phyloP scores from a whole-genome alignment of 345 rosid species.

The Eucalyptus regnans region DNA sequence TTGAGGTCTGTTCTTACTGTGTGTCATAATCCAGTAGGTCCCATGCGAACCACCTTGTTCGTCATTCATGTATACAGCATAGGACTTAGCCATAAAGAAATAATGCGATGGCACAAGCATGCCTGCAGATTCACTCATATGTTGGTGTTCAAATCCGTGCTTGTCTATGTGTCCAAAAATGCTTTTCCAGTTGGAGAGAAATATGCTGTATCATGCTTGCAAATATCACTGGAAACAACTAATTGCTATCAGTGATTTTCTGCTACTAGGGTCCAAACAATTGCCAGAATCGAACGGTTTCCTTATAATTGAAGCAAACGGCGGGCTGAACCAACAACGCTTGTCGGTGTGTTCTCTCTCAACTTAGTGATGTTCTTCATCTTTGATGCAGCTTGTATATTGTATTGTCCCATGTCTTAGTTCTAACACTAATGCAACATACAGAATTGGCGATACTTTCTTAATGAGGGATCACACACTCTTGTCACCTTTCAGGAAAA shows the following conservation, averaged over 20 bases:
- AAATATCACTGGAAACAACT: background rate
- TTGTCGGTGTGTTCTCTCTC: slow-evolving; percentile 59
- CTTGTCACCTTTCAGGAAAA: background rate
- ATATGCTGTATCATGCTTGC: background rate
- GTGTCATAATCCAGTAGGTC: background rate
- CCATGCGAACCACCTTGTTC: background rate
- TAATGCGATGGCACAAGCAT: background rate
- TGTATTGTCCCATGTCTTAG: background rate
- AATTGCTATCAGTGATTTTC: background rate
- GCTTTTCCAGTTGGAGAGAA: background rate
- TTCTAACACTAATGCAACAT: background rate
- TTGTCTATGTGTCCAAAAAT: background rate
- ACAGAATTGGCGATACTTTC: background rate
- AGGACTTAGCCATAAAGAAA: background rate
- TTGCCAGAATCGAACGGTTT: slow-evolving; percentile 70
- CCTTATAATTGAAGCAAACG: slow-evolving; percentile 94
- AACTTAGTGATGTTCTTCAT: background rate
- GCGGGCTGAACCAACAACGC: slow-evolving; percentile 97
- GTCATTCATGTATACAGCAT: background rate
- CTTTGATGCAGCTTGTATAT: background rate
- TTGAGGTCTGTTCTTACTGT: background rate
- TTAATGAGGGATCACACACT: background rate
- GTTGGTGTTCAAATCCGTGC: background rate
- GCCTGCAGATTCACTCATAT: background rate
- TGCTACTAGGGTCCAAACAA: slow-evolving; percentile 25